These are phyloP conservation scores for Salix purpurea DNA, from an alignment of 345 rosid genomes.

Conservation along the genomic window DNA sequence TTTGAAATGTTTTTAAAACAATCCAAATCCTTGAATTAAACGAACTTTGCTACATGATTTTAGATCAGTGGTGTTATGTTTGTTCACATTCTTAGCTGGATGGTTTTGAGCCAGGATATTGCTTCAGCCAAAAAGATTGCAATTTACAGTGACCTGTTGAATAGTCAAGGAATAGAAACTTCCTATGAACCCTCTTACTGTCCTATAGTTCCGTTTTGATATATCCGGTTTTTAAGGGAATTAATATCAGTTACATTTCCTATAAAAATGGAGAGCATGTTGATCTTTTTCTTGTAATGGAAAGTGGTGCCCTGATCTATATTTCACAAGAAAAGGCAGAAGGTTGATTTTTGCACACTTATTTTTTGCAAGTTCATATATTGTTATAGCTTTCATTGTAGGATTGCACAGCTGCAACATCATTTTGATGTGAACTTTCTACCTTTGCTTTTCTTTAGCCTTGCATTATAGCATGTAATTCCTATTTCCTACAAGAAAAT, in stretches of 20 bases:
- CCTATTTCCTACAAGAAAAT: neutral
- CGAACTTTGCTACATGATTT: no score
- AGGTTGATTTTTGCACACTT: neutral
- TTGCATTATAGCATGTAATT: neutral
- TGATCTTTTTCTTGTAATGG: neutral
- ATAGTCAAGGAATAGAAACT: neutral
- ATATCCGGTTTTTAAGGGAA: neutral
- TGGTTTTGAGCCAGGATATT: neutral
- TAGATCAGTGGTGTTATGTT: neutral
- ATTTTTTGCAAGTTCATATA: neutral
- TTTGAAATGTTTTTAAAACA: neutral
- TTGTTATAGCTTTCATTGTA: neutral
- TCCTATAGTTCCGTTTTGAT: neutral
- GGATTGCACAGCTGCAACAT: neutral
- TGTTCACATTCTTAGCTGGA: neutral
- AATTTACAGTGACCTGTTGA: neutral
- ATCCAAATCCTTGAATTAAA: neutral
- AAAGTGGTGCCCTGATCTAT: neutral
- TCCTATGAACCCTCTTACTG: neutral
- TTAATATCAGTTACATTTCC: neutral
- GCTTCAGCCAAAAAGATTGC: neutral
- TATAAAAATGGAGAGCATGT: neutral
- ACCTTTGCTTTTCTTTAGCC: neutral
- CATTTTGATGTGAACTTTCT: neutral
- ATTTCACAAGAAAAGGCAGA: neutral